A percentile compares a stretch with the other conserved stretches of the same genome.
phyloP scores from a whole-genome alignment of 2,329 filamentous ascomycete genomes.

The Colletotrichum sp. region DNA sequence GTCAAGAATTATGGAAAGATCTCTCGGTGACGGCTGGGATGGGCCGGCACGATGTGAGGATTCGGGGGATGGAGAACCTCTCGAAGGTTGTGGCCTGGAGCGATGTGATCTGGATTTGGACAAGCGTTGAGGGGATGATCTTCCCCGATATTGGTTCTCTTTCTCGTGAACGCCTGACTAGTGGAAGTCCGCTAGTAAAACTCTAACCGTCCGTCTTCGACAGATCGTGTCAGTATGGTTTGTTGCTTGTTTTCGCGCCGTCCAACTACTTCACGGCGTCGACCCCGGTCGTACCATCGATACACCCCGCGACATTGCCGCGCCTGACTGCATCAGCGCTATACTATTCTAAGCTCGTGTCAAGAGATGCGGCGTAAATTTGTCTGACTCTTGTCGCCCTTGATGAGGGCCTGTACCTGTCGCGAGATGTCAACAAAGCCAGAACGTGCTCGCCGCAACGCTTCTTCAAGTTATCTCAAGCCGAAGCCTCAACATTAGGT shows the following conservation, averaged over 20 bases:
- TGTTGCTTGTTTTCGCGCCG: background rate
- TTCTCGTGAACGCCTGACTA: background rate
- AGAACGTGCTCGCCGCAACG: background rate
- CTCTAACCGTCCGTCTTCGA: background rate
- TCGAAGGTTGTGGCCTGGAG: background rate
- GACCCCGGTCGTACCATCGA: background rate
- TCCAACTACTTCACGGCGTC: background rate
- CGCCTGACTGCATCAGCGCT: background rate
- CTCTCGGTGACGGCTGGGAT: background rate
- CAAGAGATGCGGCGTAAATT: background rate
- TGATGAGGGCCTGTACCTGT: background rate
- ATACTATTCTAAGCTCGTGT: accelerated
- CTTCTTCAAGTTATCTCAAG: background rate
- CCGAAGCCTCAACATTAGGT: background rate
- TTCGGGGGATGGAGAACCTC: background rate
- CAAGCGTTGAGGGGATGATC: background rate
- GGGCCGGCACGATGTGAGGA: accelerated
- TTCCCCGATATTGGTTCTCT: background rate
- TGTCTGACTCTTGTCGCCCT: background rate
- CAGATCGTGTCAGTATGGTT: background rate
- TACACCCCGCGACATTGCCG: background rate
- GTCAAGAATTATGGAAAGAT: background rate
- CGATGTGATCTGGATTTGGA: background rate
- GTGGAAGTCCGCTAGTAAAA: background rate
- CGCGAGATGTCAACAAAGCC: background rate